Conservation (phyloP, 2,329 filamentous ascomycete species). For the Pseudohalonectria lignicola region DNA sequence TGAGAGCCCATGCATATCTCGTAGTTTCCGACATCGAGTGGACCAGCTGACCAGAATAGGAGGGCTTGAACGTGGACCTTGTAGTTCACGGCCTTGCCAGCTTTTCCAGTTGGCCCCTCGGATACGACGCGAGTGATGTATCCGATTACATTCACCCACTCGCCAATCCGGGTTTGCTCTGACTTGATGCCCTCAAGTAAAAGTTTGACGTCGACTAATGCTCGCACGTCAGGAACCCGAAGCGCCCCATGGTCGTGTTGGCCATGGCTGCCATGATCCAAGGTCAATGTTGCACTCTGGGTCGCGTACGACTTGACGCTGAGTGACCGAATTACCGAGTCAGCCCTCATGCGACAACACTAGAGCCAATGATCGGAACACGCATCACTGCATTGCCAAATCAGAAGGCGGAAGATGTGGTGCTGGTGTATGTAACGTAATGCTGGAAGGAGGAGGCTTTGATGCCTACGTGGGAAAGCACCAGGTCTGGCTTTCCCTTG, state of each 20-base stretch:
- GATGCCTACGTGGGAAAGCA: too few relatives aligned
- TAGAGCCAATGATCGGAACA: too few relatives aligned
- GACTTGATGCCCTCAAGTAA: constrained; percentile 54
- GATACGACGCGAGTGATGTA: constrained; percentile 46
- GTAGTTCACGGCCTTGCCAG: constrained; percentile 3
- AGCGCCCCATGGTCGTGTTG: neutral
- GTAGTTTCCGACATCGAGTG: constrained; percentile 61
- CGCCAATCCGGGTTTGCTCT: constrained; percentile 58
- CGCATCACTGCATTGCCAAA: too few relatives aligned
- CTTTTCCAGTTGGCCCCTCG: neutral
- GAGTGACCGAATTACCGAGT: neutral
- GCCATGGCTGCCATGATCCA: constrained; percentile 51
- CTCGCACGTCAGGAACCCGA: constrained; percentile 30
- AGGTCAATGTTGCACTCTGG: constrained; percentile 46
- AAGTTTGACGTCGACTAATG: constrained; percentile 59
- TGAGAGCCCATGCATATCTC: constrained; percentile 32
- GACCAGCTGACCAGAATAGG: constrained; percentile 66
- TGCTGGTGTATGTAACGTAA: too few relatives aligned
- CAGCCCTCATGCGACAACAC: too few relatives aligned
- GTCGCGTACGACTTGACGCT: constrained; percentile 42
- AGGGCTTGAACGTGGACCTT: constrained; percentile 56
- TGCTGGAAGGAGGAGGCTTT: too few relatives aligned
- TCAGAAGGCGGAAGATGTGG: too few relatives aligned
- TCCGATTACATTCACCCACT: constrained; percentile 84
- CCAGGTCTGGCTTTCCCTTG: too few relatives aligned